Conservation (phyloP, 768 basidiomycete species). For the Suillus americanus region DNA sequence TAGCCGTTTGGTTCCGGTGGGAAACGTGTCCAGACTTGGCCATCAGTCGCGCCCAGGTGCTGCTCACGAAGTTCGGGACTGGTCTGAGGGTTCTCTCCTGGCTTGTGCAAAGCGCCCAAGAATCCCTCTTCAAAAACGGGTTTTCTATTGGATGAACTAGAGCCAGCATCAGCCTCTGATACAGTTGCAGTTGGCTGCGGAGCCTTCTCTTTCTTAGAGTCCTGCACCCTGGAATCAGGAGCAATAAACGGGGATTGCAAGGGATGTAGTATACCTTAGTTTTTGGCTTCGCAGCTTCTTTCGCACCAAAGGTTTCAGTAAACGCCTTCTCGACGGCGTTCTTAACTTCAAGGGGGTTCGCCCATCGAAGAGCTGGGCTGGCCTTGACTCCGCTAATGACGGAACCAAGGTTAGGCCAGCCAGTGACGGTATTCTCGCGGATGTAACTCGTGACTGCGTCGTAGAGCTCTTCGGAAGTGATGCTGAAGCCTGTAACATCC, state of each 20-base stretch:
- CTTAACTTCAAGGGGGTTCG: constrained; percentile 81
- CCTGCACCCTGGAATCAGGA: constrained; percentile 29
- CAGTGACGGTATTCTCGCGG: constrained; percentile 49
- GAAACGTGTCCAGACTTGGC: constrained; percentile 91
- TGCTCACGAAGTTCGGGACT: constrained; percentile 72
- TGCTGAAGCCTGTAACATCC: constrained; percentile 63
- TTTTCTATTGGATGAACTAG: constrained; percentile 41
- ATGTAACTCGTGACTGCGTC: constrained; percentile 58
- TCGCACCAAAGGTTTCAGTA: constrained; percentile 66
- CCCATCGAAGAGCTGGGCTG: constrained; percentile 73
- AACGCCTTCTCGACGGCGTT: constrained; percentile 74
- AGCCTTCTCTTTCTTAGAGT: constrained; percentile 47
- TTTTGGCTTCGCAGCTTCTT: constrained; percentile 65
- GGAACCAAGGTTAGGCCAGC: constrained; percentile 77
- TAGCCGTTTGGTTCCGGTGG: constrained; percentile 99
- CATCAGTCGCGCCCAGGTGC: constrained; percentile 79
- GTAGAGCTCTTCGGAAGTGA: constrained; percentile 66
- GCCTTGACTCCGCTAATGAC: constrained; percentile 63
- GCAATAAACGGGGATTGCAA: not conserved
- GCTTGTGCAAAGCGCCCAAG: constrained; percentile 87
- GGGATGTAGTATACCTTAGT: constrained; percentile 48
- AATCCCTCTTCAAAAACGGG: constrained; percentile 94
- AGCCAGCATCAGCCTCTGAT: constrained; percentile 34
- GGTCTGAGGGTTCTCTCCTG: constrained; percentile 91
- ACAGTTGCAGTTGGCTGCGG: constrained; percentile 31